Percentiles rank a stretch among this genome's conserved stretches.
Evolutionary conservation across 192 early-diverging fungal species (phyloP).

Genomic region (Entomortierella parvispora): DNA sequence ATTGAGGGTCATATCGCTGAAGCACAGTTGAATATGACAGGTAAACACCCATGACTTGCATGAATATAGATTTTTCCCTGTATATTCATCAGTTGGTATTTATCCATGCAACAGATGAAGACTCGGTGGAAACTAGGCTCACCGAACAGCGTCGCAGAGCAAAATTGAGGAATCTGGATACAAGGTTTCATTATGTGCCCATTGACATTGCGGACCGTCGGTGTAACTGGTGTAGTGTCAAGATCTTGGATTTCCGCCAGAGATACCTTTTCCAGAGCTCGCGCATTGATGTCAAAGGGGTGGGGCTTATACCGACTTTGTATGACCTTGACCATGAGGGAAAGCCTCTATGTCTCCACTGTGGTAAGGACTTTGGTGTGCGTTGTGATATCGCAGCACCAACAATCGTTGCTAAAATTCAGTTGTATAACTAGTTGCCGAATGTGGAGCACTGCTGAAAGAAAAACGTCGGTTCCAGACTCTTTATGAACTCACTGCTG

Average conservation of each 20-base stretch:
- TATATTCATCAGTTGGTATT: no score
- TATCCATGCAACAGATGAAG: no score
- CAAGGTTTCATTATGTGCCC: conserved; percentile 3
- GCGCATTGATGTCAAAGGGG: conserved; percentile 20
- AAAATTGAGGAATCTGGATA: no score
- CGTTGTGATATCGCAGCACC: no score
- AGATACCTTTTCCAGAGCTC: not conserved
- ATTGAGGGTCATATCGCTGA: not conserved
- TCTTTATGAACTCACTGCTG: conserved; percentile 21
- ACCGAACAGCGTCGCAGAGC: no score
- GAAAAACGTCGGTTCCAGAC: conserved; percentile 40
- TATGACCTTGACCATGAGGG: conserved; percentile 31
- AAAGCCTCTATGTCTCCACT: conserved; percentile 19
- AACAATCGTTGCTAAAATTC: no score
- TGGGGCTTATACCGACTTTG: conserved; percentile 7
- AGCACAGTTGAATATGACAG: not conserved
- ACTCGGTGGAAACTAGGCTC: no score
- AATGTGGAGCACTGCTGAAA: conserved; percentile 17
- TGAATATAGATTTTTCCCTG: no score
- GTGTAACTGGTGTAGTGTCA: conserved; percentile 31
- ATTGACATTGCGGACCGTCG: not conserved
- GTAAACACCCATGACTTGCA: not conserved
- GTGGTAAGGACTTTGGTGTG: conserved; percentile 6
- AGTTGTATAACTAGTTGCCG: no score
- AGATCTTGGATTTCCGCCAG: not conserved